A percentile compares a stretch with the other conserved stretches of the same genome.
phyloP scores from a whole-genome alignment of 805 yeast species.

The Candida maltosa region DNA sequence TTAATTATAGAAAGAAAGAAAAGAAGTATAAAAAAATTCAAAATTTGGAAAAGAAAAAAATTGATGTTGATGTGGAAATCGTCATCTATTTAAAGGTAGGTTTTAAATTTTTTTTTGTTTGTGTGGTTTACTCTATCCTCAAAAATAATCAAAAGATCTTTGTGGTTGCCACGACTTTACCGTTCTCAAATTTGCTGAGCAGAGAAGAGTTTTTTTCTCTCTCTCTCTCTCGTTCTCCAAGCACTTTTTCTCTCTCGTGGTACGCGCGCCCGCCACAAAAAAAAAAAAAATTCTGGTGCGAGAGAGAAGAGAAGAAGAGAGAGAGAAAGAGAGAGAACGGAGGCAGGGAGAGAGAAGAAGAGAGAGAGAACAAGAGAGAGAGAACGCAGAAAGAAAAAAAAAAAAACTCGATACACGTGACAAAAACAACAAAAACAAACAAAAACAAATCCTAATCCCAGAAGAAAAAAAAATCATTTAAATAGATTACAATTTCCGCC shows the following conservation, averaged over 20 bases:
- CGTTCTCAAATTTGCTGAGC: neutral
- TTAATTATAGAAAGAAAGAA: neutral
- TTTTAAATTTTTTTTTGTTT: neutral
- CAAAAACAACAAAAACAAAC: too few relatives aligned
- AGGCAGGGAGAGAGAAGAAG: neutral
- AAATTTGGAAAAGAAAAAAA: neutral
- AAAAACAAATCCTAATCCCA: neutral
- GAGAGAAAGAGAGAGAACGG: neutral
- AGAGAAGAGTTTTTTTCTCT: neutral
- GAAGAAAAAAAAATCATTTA: slow-evolving; percentile 2
- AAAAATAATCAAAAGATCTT: neutral
- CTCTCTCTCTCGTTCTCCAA: neutral
- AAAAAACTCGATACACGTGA: slow-evolving; percentile 1
- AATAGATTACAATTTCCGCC: slow-evolving; percentile 8
- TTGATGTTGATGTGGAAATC: neutral
- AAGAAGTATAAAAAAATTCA: neutral
- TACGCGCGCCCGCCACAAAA: neutral
- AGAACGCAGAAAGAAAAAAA: slow-evolving; percentile 3
- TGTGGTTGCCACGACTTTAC: neutral
- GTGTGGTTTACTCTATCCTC: neutral
- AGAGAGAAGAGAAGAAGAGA: neutral
- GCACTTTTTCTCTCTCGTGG: neutral
- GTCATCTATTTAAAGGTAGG: neutral
- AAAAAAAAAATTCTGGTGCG: neutral
- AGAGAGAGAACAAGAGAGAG: neutral